A percentile compares a stretch with the other conserved stretches of the same genome.
These are phyloP conservation scores for Lobosporangium transversale DNA, from an alignment of 192 early-diverging fungal genomes.

Conservation along the genomic window DNA sequence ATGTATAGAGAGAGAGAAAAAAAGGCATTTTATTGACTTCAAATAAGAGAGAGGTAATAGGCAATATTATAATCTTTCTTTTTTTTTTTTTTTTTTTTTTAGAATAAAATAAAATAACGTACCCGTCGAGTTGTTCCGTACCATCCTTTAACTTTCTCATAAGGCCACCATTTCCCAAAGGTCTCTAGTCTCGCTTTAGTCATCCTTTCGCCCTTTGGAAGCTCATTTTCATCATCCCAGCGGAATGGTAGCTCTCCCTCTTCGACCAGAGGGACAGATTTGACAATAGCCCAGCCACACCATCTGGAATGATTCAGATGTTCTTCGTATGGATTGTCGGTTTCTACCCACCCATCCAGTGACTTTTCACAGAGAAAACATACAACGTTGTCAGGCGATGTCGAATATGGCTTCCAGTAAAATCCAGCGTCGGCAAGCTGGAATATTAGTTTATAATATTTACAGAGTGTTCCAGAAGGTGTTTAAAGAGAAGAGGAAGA, in stretches of 20 bases:
- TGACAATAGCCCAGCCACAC: conserved; percentile 47
- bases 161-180: conserved; percentile 55
- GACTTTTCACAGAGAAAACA: conserved; percentile 53
- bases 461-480: too few relatives aligned
- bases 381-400: conserved; percentile 44
- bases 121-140: conserved; percentile 38
- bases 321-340: conserved; percentile 37
- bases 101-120: neutral
- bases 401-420: conserved; percentile 21
- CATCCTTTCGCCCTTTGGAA: conserved; percentile 44
- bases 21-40: too few relatives aligned
- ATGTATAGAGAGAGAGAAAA: neutral
- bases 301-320: conserved; percentile 25
- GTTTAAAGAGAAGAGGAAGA: too few relatives aligned
- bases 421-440: conserved; percentile 54
- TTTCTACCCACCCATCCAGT: conserved; percentile 34
- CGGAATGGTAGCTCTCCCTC: conserved; percentile 23
- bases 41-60: too few relatives aligned
- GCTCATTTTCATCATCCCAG: conserved; percentile 43
- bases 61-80: too few relatives aligned
- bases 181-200: conserved; percentile 45
- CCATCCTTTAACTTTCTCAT: conserved; percentile 37
- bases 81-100: too few relatives aligned
- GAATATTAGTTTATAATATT: too few relatives aligned
- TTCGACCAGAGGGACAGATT: conserved; percentile 6